Evolutionary conservation across 1,284 basidiomycete species (phyloP).

Genomic region (Porodaedalea pini): DNA sequence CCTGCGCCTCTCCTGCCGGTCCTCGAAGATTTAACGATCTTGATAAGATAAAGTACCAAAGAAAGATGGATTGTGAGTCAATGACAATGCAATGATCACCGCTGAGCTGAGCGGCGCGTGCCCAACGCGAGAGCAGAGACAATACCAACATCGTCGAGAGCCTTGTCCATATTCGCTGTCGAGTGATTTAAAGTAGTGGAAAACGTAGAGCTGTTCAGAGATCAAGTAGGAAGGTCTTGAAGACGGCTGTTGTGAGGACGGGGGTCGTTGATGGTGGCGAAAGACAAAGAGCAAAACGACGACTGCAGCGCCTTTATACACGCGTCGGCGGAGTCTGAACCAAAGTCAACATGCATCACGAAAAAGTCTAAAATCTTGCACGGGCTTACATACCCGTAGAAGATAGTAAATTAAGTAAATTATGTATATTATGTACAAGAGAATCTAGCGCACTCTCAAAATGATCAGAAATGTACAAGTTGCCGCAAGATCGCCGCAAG

Average conservation of each 20-base stretch:
- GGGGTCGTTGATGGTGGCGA: conserved; percentile 10
- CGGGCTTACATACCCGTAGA: too few relatives aligned
- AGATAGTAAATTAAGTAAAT: too few relatives aligned
- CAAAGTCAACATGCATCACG: background rate
- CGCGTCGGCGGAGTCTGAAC: conserved; percentile 8
- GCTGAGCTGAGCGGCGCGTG: conserved; percentile 26
- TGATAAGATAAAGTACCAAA: conserved; percentile 24
- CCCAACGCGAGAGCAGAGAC: conserved; percentile 22
- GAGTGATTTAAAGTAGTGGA: conserved; percentile 26
- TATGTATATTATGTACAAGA: too few relatives aligned
- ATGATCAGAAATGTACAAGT: too few relatives aligned
- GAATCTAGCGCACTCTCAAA: too few relatives aligned
- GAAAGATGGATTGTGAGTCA: conserved; percentile 19
- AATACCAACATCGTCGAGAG: conserved; percentile 79
- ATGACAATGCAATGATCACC: conserved; percentile 16
- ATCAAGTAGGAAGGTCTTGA: background rate
- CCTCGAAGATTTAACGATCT: conserved; percentile 75
- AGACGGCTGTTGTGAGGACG: background rate
- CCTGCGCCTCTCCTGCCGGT: conserved; percentile 47
- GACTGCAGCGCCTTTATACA: conserved; percentile 4
- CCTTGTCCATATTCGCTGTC: conserved; percentile 65
- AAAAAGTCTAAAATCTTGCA: too few relatives aligned
- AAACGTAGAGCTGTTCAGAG: background rate
- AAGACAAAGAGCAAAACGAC: background rate
- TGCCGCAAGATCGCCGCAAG: too few relatives aligned